These are phyloP conservation scores for Rhynchospora tenuis DNA, from an alignment of 176 grass and related monocot species.

Conservation along the genomic window DNA sequence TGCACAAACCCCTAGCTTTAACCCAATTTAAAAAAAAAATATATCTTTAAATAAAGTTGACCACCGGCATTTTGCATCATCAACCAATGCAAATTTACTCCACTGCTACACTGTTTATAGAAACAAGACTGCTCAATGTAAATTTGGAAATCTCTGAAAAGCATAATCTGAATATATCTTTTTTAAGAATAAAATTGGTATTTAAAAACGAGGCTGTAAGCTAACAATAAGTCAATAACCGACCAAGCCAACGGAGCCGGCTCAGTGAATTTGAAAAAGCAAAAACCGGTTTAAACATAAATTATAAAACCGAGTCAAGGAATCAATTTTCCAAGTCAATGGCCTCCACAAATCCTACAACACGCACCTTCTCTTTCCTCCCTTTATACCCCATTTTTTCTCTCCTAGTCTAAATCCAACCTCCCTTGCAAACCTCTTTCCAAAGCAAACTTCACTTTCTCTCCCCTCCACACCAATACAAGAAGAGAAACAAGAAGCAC, in stretches of 20 bases:
- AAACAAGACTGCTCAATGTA: neutral
- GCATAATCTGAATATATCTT: neutral
- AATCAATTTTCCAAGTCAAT: constrained; percentile 10
- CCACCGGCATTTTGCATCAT: too few relatives aligned
- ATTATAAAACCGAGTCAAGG: constrained; percentile 21
- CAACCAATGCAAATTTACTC: too few relatives aligned
- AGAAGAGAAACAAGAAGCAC: constrained; percentile 4
- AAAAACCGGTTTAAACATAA: neutral
- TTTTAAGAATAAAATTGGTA: neutral
- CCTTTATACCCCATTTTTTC: constrained; percentile 16
- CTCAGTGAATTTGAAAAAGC: neutral
- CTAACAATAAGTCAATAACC: neutral
- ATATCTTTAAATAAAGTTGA: too few relatives aligned
- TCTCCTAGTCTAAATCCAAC: neutral
- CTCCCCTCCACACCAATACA: neutral
- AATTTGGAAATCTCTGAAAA: neutral
- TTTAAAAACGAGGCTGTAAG: neutral
- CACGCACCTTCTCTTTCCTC: neutral
- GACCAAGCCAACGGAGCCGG: neutral
- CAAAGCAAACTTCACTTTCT: constrained; percentile 23
- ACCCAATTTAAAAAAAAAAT: too few relatives aligned
- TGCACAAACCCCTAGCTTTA: too few relatives aligned
- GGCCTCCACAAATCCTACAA: constrained; percentile 19
- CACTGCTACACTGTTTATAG: neutral
- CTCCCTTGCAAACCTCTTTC: constrained; percentile 19